Evolutionary conservation across 164 flowering plant genomes (phyloP).

Genomic region (Vitis cinerea): DNA sequence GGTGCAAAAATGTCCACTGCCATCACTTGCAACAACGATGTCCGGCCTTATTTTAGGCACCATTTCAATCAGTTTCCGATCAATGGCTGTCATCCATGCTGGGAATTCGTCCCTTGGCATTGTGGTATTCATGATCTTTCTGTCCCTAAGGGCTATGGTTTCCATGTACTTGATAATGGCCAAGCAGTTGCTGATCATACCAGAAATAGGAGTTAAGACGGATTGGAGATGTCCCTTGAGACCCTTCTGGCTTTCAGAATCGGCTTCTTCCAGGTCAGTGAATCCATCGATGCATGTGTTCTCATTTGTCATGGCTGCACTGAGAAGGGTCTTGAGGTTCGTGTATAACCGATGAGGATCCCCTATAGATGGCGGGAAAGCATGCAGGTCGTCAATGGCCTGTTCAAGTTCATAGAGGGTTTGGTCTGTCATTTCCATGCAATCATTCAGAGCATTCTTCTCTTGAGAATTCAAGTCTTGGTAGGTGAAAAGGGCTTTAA

Average conservation of each 20-base stretch:
- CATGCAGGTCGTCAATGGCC: slow-evolving; percentile 24
- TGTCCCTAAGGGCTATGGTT: neutral
- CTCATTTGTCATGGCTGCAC: slow-evolving; percentile 59
- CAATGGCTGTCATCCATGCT: slow-evolving; percentile 20
- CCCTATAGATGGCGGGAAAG: neutral
- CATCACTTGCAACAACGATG: slow-evolving; percentile 40
- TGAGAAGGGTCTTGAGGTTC: slow-evolving; percentile 39
- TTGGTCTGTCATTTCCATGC: slow-evolving; percentile 45
- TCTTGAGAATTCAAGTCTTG: slow-evolving; percentile 31
- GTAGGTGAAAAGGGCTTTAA: slow-evolving; percentile 3
- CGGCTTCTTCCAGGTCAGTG: slow-evolving; percentile 25
- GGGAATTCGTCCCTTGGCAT: slow-evolving; percentile 10
- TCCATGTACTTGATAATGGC: slow-evolving; percentile 39
- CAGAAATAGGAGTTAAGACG: slow-evolving; percentile 31
- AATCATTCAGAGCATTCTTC: slow-evolving; percentile 36
- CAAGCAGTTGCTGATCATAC: slow-evolving; percentile 38
- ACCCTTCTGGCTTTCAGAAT: slow-evolving; percentile 16
- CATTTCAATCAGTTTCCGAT: slow-evolving; percentile 23
- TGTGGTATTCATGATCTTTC: neutral
- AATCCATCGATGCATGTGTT: slow-evolving; percentile 49
- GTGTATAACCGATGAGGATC: slow-evolving; percentile 13
- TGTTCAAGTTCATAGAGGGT: slow-evolving; percentile 37
- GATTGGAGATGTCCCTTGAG: slow-evolving; percentile 24
- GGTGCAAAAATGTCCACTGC: slow-evolving; percentile 33
- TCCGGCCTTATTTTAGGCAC: slow-evolving; percentile 11